Evolutionary conservation across 2,329 filamentous ascomycete genomes (phyloP).

Genomic region (Furcasterigmium furcatum): DNA sequence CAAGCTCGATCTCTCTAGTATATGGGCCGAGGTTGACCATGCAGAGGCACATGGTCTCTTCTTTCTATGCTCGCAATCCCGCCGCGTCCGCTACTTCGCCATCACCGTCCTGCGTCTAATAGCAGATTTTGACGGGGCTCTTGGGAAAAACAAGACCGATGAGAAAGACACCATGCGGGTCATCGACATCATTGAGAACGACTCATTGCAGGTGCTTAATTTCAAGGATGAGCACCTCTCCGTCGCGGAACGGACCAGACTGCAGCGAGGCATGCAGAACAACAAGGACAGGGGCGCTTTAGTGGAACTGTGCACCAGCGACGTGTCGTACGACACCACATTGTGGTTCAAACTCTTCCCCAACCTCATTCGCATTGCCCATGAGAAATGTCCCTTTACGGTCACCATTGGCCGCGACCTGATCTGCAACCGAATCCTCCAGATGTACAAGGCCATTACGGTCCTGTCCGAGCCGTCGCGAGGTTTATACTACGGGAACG

Average conservation of each 20-base stretch:
- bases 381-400: slow-evolving; percentile 86
- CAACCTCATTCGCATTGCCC: slow-evolving; percentile 86
- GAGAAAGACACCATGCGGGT: slow-evolving; percentile 69
- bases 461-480: slow-evolving; percentile 71
- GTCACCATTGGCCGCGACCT: slow-evolving; percentile 88
- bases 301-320: slow-evolving; percentile 92
- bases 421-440: slow-evolving; percentile 85
- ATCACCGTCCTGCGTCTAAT: slow-evolving; percentile 90
- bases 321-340: slow-evolving; percentile 89
- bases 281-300: slow-evolving; percentile 81
- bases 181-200: slow-evolving; percentile 88
- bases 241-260: slow-evolving; percentile 84
- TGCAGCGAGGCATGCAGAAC: slow-evolving; percentile 86
- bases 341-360: slow-evolving; percentile 98
- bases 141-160: slow-evolving; percentile 62
- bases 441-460: slow-evolving; percentile 86
- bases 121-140: slow-evolving; percentile 86
- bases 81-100: slow-evolving; percentile 83
- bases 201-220: slow-evolving; percentile 84
- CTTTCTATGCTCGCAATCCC: slow-evolving; percentile 94
- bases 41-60: slow-evolving; percentile 96
- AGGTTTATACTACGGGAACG: slow-evolving; percentile 61
- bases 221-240: slow-evolving; percentile 90
- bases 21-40: slow-evolving; percentile 92
- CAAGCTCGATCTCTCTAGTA: slow-evolving; percentile 80